Evolutionary conservation across 2,329 filamentous ascomycete genomes (phyloP).

Genomic region (Aplosporella prunicola): DNA sequence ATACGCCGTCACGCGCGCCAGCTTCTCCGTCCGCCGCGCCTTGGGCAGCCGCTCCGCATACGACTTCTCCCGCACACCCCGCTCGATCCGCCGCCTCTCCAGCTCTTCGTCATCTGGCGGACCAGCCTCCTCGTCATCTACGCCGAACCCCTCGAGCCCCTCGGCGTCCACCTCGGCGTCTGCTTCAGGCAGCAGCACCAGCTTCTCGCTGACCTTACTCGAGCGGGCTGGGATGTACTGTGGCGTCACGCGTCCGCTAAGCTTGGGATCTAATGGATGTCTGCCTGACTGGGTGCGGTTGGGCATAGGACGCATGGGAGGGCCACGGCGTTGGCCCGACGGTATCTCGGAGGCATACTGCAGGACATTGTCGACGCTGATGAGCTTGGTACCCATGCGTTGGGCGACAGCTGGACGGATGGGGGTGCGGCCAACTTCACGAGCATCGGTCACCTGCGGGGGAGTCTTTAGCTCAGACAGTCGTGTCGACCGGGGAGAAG

Average conservation of each 20-base stretch:
- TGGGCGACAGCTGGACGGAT: constrained; percentile 27
- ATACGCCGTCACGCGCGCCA: constrained; percentile 87
- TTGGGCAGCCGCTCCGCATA: constrained; percentile 93
- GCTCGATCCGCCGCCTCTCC: constrained; percentile 55
- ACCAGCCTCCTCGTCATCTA: constrained; percentile 51
- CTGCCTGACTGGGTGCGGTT: constrained; percentile 41
- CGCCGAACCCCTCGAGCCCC: constrained; percentile 42
- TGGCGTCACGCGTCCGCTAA: constrained; percentile 47
- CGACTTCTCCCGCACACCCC: constrained; percentile 64
- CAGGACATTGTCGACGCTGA: constrained; percentile 87
- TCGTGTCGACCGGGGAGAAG: constrained; percentile 11
- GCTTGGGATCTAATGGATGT: constrained; percentile 45
- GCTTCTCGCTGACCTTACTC: constrained; percentile 90
- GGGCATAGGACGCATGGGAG: constrained; percentile 39
- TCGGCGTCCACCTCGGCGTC: constrained; percentile 33
- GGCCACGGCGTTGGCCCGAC: constrained; percentile 76
- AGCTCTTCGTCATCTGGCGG: constrained; percentile 61
- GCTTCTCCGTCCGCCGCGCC: constrained; percentile 71
- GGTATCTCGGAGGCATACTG: constrained; percentile 92
- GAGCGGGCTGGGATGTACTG: constrained; percentile 70
- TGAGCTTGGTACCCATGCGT: constrained; percentile 48
- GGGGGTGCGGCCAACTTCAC: constrained; percentile 32
- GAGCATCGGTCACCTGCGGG: constrained; percentile 47
- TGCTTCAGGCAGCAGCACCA: constrained; percentile 88
- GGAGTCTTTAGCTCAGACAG: neutral